Conservation (phyloP, 129 eudicot genomes). For the sunflower (Helianthus annuus) region HanXRQr2.0-SUNRISE NC_035436.2:156917751-156918250, state of each 20-base stretch:
- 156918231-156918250: conserved; percentile 86
- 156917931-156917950: too few species aligned
- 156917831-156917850: conserved; percentile 1
- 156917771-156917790: conserved; percentile 85
- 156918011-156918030: conserved; percentile 84
- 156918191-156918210: conserved; percentile 73
- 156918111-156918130: conserved; percentile 84
- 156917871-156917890: too few species aligned
- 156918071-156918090: conserved; percentile 58
- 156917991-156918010: conserved; percentile 46
- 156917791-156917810: background rate
- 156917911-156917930: too few species aligned
- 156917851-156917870: too few species aligned
- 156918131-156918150: conserved; percentile 75
- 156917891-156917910: too few species aligned
- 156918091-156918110: conserved; percentile 68
- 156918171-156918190: conserved; percentile 75
- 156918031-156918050: conserved; percentile 80
- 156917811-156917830: background rate
- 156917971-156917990: background rate
- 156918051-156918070: conserved; percentile 67
- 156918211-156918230: conserved; percentile 82
- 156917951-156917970: too few species aligned
- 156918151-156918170: conserved; percentile 69
- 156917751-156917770: conserved; percentile 74